Evolutionary conservation across 2,329 filamentous ascomycete genomes (phyloP), one percentile per base, ranked within the genome.

Genomic region (Pestalotiopsis sp.): DNA sequence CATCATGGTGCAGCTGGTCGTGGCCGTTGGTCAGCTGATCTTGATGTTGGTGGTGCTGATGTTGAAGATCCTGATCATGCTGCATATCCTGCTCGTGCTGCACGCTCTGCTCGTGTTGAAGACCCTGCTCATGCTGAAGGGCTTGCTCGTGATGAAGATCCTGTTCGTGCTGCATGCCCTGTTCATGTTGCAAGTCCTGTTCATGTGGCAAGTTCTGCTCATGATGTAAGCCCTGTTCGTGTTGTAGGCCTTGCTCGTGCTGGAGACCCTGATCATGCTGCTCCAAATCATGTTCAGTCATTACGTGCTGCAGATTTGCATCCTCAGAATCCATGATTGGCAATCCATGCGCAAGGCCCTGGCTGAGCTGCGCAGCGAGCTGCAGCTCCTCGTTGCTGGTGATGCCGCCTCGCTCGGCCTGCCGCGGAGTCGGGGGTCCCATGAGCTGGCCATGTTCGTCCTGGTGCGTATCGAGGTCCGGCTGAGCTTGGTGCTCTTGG

Each of bases 341-440:
- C 75, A 88, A 82, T 68, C 86, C 83, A 44, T 84, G 81, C 13
- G 85, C 83, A 17, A 89, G 78, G 57, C 82, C 85, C 68, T 87
- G 85, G 61, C 85, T 86, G 56, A 89, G 78, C 73, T 88, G 87
- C 10, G 87, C 86, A 14, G 86, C 86, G 52, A 89, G 79, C 75
- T 88, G 86, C 56, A 89, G 80, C 77, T 89, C 86, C 71, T 87
- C 86, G 4, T 83, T 80, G 67, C 84, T 87, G 20, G 72, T 75
- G 17, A 77, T 75, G 44, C 83, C 78, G 1, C 82, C 78, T 13
- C 80, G 80, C 14, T 79, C 73, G 60, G 84, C 81, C 35, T 83
- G 82, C 58, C 81, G 81, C 22, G 81, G 76, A 17, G 79, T 74
- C 14, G 79, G 75, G 3, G 79, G 72, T 10, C 82, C 80, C 40